Evolutionary conservation across 495 filamentous ascomycete genomes (phyloP), one percentile per base, ranked within the genome.

Genomic region (Mycothermus thermophilus): DNA sequence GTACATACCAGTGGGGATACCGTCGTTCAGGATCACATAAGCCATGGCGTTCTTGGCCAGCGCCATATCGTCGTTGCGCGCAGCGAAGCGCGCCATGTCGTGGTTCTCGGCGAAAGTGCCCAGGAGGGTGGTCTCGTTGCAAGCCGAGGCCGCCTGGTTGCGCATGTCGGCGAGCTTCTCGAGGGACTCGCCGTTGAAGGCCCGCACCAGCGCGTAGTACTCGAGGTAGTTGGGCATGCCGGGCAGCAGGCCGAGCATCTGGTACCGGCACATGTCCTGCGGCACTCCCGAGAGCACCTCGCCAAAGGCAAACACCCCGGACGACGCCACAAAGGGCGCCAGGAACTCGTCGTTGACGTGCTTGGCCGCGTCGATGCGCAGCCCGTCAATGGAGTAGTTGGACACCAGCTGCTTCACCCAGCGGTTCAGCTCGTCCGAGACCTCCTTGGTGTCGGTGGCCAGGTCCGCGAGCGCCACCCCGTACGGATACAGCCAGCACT

Each of bases 41-140:
- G 77, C 65, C 40, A 83, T 72, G 10, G 67, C 75, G 44, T 87
- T 88, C 56, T 78, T 77, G 17, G 77, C 69, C 1, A 78, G 64
- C 3, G 73, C 58, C 26, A 66, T 55, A 37, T 78, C 74, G 2
- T 58, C 46, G 40, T 67, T 74, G 20, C 44, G 35, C 32, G 59
- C 74, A 13, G 78, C 60, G 54, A 83, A 82, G 4, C 80, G 71
- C 1, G 76, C 62, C 30, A 74, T 70, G 52, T 90, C 83, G 52
- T 90, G 83, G 49, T 90, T 90, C 48, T 87, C 83, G 14, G 74
- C 40, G 52, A 92, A 92, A 8, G 60, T 73, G 24, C 81, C 80
- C 24, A 54, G 47, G 8, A 40, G 42, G 23, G 37, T 54, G 25
- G 47, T 47, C 21, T 51, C 48, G 35, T 42, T 58, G 44, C 52